Evolutionary conservation across 352 stramenopile species (phyloP).

Genomic region (Globisporangium yorkense): DNA sequence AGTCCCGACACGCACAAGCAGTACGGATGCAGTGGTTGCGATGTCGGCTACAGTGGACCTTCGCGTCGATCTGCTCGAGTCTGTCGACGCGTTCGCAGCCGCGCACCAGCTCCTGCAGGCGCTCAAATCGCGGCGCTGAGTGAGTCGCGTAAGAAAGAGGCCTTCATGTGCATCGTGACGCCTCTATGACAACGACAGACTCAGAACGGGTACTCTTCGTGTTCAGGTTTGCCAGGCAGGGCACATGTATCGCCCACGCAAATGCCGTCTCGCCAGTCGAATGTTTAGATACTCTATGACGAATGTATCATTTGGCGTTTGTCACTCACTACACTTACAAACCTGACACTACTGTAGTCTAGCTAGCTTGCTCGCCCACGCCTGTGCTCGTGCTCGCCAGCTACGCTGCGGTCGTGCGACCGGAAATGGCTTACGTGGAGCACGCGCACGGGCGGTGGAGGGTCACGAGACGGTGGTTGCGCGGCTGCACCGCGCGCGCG

Average conservation of each 20-base stretch:
- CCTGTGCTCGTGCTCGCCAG: too few relatives aligned
- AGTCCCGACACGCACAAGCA: not conserved
- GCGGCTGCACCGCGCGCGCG: conserved; percentile 39
- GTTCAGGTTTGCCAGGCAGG: too few relatives aligned
- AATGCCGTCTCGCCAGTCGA: too few relatives aligned
- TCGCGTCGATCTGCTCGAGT: conserved; percentile 30
- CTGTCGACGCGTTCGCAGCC: conserved; percentile 24
- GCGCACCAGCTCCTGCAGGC: conserved; percentile 6
- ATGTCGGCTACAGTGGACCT: conserved; percentile 12
- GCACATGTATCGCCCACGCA: too few relatives aligned
- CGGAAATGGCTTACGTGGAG: not conserved
- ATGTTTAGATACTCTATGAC: too few relatives aligned
- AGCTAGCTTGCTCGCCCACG: too few relatives aligned
- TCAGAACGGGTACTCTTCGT: too few relatives aligned
- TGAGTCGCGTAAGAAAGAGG: not conserved
- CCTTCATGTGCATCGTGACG: too few relatives aligned
- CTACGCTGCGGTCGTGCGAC: not conserved
- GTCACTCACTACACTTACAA: too few relatives aligned
- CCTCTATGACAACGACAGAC: too few relatives aligned
- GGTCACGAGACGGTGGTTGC: conserved; percentile 27
- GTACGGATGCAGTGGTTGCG: not conserved
- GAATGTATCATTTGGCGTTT: too few relatives aligned
- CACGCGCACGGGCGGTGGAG: not conserved
- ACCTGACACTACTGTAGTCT: too few relatives aligned
- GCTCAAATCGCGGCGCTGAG: not conserved